A percentile compares a stretch with the other conserved stretches of the same genome.
Evolutionary conservation across 192 early-diverging fungal species (phyloP).

Genomic region (Coemansia aciculifera): DNA sequence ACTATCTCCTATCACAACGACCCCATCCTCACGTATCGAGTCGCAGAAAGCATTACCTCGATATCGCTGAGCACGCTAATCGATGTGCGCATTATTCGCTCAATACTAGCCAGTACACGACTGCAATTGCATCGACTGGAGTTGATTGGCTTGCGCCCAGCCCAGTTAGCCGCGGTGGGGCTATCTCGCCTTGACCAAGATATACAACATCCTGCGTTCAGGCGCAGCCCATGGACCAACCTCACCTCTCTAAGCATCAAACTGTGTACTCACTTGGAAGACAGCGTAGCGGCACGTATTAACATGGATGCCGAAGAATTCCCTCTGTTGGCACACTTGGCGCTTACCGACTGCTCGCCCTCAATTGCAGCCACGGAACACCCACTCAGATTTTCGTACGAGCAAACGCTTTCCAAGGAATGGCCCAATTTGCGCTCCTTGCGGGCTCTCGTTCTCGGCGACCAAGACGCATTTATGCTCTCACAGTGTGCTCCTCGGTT

Average conservation of each 20-base stretch:
- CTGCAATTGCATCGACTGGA: slow-evolving; percentile 18
- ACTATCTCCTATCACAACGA: slow-evolving; percentile 24
- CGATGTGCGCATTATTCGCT: slow-evolving; percentile 36
- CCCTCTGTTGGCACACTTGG: slow-evolving; percentile 20
- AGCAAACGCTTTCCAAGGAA: slow-evolving; percentile 26
- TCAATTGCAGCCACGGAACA: slow-evolving; percentile 6
- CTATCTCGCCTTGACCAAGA: slow-evolving; percentile 11
- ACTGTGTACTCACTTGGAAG: slow-evolving; percentile 1
- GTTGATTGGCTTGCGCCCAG: slow-evolving; percentile 24
- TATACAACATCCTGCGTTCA: background rate
- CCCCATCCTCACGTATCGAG: slow-evolving; percentile 18
- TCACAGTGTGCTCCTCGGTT: slow-evolving; percentile 16
- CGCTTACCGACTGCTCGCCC: slow-evolving; percentile 17
- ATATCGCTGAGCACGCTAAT: slow-evolving; percentile 34
- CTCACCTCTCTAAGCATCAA: slow-evolving; percentile 14
- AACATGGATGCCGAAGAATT: slow-evolving; percentile 30
- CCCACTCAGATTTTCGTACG: slow-evolving; percentile 20
- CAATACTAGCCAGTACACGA: slow-evolving; percentile 14
- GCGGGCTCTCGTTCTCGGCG: slow-evolving; percentile 12
- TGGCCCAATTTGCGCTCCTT: slow-evolving; percentile 28
- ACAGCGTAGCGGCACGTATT: background rate
- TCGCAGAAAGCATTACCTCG: slow-evolving; percentile 10
- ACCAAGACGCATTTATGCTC: slow-evolving; percentile 16
- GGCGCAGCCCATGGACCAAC: slow-evolving; percentile 6
- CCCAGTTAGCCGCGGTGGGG: slow-evolving; percentile 24